Percentiles rank a stretch among this genome's conserved stretches.
Conservation (phyloP, 176 grass and related monocot genomes). For the Hsuehochloa calcarea region DNA sequence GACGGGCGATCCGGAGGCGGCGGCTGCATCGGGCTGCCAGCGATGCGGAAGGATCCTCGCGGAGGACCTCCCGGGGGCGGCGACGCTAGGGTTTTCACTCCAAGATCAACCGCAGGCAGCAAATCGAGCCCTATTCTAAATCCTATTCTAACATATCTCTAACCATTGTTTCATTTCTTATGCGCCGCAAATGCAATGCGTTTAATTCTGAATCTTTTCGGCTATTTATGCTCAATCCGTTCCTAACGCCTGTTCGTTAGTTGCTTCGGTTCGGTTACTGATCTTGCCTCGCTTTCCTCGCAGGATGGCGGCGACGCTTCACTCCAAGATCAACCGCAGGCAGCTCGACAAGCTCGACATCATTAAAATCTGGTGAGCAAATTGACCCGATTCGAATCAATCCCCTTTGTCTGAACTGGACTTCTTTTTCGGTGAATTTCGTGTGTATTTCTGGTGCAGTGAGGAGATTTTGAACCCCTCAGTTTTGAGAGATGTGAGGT, state of each 20-base stretch:
- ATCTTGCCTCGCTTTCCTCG: not conserved
- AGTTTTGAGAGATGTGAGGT: too few relatives aligned
- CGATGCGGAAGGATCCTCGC: too few relatives aligned
- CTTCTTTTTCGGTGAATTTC: not conserved
- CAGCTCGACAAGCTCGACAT: slow-evolving; percentile 96
- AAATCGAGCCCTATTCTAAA: too few relatives aligned
- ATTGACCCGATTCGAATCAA: not conserved
- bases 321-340: slow-evolving; percentile 76
- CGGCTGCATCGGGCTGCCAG: too few relatives aligned
- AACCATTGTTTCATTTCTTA: not conserved
- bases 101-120: too few relatives aligned
- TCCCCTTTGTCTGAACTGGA: not conserved
- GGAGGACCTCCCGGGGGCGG: too few relatives aligned
- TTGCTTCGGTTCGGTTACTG: not conserved
- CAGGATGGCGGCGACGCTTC: slow-evolving; percentile 95
- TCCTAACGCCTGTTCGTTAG: not conserved
- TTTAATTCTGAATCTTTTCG: not conserved
- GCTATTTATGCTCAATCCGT: not conserved
- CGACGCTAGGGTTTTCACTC: too few relatives aligned
- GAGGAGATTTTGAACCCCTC: slow-evolving; percentile 95
- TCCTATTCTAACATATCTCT: too few relatives aligned
- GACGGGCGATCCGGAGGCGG: too few relatives aligned
- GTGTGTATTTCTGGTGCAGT: slow-evolving; percentile 25
- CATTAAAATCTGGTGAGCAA: slow-evolving; percentile 79
- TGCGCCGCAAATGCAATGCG: too few relatives aligned